Percentiles rank a stretch among this genome's conserved stretches.
Conservation (phyloP, 495 filamentous ascomycete species). For the Tuber brumale region DNA sequence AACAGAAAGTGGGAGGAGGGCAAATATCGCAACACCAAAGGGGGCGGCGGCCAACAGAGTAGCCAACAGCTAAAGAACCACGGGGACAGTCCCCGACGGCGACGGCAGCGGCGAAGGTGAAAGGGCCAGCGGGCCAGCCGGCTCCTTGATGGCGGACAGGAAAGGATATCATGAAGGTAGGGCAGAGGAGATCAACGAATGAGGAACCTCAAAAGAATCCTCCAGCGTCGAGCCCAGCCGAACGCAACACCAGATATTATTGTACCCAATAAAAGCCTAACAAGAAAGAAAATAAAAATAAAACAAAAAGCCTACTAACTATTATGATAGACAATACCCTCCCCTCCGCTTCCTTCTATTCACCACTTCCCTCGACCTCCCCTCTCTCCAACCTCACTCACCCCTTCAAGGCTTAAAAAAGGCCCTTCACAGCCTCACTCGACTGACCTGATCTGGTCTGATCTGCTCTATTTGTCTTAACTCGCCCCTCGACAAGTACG, state of each 20-base stretch:
- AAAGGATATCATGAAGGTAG: not conserved
- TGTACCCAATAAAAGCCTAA: not conserved
- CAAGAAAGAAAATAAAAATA: not conserved
- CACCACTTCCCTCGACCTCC: not conserved
- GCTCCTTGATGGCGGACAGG: not conserved
- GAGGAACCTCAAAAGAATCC: not conserved
- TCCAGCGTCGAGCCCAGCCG: not conserved
- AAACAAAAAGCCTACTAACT: conserved; percentile 1
- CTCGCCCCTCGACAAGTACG: not conserved
- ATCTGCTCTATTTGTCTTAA: not conserved
- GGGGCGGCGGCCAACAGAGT: not conserved
- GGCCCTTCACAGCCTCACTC: not conserved
- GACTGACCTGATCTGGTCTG: not conserved
- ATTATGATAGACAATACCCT: not conserved
- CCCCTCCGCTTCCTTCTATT: not conserved
- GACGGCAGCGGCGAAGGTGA: not conserved
- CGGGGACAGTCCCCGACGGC: not conserved
- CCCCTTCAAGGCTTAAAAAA: not conserved
- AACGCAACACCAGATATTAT: not conserved
- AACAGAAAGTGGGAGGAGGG: not conserved
- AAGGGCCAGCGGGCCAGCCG: not conserved
- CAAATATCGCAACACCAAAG: not conserved
- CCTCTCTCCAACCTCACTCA: not conserved
- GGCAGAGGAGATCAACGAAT: conserved; percentile 3
- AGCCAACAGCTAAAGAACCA: not conserved